Conservation (phyloP, 345 rosid species). For the Crucihimalaya himalaica region DNA sequence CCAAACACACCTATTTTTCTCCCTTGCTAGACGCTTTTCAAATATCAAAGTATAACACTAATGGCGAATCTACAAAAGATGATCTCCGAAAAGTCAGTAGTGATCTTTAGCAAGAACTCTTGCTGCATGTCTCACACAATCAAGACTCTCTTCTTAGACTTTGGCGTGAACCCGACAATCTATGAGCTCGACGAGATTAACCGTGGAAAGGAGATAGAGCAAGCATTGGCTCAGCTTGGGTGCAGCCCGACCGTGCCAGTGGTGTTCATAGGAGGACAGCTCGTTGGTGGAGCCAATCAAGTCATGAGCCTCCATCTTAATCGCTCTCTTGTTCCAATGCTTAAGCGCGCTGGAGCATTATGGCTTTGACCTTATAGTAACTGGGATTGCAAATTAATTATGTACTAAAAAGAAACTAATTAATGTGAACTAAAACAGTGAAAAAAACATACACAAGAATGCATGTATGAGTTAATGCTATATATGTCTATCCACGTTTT, state of each 20-base stretch:
- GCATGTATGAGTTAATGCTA: constrained; percentile 8
- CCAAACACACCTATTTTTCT: neutral
- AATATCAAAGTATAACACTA: neutral
- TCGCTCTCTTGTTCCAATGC: constrained; percentile 66
- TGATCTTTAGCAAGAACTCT: constrained; percentile 73
- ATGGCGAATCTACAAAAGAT: constrained; percentile 61
- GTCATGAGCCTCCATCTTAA: constrained; percentile 80
- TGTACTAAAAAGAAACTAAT: neutral
- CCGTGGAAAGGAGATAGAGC: constrained; percentile 66
- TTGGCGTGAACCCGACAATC: constrained; percentile 68
- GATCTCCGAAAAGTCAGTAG: constrained; percentile 70
- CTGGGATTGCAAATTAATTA: neutral
- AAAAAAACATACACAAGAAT: neutral
- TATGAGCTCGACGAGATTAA: constrained; percentile 68
- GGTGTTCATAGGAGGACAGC: constrained; percentile 75
- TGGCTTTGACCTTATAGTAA: constrained; percentile 52
- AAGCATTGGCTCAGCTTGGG: constrained; percentile 63
- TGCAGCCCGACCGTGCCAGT: constrained; percentile 62
- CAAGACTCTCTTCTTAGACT: constrained; percentile 59
- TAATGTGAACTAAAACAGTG: neutral
- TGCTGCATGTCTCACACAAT: constrained; percentile 79
- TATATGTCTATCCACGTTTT: constrained; percentile 34
- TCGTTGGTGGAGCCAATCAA: constrained; percentile 76
- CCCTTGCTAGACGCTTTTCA: neutral
- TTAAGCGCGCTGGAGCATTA: constrained; percentile 63